These are phyloP conservation scores for Syzygium jambos DNA, from an alignment of 345 rosid species.

Conservation along the genomic window DNA sequence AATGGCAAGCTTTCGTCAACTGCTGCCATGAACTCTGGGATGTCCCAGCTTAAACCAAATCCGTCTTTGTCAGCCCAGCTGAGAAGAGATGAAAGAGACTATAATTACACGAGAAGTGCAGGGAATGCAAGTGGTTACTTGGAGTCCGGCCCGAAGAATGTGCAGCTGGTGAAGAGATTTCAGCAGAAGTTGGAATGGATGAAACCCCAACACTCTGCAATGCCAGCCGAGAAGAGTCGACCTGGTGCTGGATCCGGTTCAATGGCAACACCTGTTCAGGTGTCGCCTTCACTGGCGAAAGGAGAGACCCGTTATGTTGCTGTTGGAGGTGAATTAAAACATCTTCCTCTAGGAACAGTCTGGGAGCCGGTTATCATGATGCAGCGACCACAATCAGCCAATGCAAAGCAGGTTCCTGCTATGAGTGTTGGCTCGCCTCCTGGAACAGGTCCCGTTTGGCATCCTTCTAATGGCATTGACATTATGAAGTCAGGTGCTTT, in stretches of 20 bases:
- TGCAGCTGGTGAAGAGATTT: conserved; percentile 45
- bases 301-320: conserved; percentile 38
- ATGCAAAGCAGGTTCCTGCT: conserved; percentile 34
- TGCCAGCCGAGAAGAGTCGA: conserved; percentile 51
- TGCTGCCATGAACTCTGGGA: background rate
- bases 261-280: conserved; percentile 47
- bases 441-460: conserved; percentile 42
- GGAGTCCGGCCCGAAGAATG: conserved; percentile 31
- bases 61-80: conserved; percentile 24
- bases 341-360: conserved; percentile 31
- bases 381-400: conserved; percentile 63
- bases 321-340: conserved; percentile 46
- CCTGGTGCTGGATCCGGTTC: conserved; percentile 31
- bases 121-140: conserved; percentile 17
- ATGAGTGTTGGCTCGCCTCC: conserved; percentile 40
- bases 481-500: conserved; percentile 47
- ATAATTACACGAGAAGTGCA: conserved; percentile 45
- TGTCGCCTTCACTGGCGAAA: conserved; percentile 36
- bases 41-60: conserved; percentile 22
- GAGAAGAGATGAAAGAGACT: conserved; percentile 55
- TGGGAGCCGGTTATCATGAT: conserved; percentile 61
- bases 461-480: conserved; percentile 38
- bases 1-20: conserved; percentile 22
- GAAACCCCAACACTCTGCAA: conserved; percentile 46
- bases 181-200: conserved; percentile 55